A percentile compares a stretch with the other conserved stretches of the same genome.
phyloP scores from a whole-genome alignment of 2,329 filamentous ascomycete species.

The Boeremia lycopersici region DNA sequence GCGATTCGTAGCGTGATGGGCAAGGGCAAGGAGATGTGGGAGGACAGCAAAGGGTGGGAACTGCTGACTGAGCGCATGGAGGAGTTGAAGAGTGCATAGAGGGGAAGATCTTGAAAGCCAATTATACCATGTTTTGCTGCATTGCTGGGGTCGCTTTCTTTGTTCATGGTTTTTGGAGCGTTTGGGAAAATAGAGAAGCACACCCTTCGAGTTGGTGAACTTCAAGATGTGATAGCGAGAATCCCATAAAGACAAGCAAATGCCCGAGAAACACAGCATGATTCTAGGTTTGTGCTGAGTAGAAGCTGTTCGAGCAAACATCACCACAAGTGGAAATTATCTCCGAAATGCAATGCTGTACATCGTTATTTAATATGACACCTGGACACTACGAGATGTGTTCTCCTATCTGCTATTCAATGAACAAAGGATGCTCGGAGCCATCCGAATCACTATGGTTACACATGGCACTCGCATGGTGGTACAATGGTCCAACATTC shows the following conservation, averaged over 20 bases:
- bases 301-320: no score
- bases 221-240: neutral
- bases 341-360: no score
- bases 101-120: neutral
- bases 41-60: conserved; percentile 73
- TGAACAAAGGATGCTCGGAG: neutral
- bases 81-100: conserved; percentile 46
- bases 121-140: neutral
- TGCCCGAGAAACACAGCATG: neutral
- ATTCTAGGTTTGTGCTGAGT: neutral
- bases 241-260: neutral
- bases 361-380: no score
- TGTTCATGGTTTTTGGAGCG: neutral
- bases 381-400: no score
- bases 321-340: no score
- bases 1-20: conserved; percentile 84
- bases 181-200: neutral
- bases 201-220: neutral
- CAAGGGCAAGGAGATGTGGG: conserved; percentile 81
- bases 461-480: neutral
- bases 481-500: neutral
- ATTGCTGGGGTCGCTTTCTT: neutral
- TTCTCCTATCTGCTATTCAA: no score
- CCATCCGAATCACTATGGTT: neutral
- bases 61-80: conserved; percentile 59